These are phyloP conservation scores for Magnaporthales sp. DNA, from an alignment of 2,329 filamentous ascomycete genomes.

Conservation along the genomic window DNA sequence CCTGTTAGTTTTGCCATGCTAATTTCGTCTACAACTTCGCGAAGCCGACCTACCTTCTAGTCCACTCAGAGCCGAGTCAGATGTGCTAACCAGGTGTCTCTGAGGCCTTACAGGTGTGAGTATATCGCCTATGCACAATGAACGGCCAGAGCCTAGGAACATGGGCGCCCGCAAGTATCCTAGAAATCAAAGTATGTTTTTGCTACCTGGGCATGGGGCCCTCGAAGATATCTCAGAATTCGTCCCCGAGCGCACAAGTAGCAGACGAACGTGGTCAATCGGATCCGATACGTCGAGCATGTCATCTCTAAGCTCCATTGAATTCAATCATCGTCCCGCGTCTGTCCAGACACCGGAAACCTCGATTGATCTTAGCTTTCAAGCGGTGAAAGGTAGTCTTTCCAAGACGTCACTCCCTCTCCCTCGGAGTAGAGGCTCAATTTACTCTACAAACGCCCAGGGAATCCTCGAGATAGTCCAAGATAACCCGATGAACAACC, in stretches of 20 bases:
- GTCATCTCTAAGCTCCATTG: conserved; percentile 8
- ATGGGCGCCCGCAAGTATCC: background rate
- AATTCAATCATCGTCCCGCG: conserved; percentile 4
- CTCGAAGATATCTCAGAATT: conserved; percentile 7
- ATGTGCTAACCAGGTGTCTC: background rate
- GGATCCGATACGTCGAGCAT: conserved; percentile 7
- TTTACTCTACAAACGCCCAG: conserved; percentile 8
- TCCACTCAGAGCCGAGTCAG: background rate
- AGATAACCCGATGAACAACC: background rate
- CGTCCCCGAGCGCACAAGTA: conserved; percentile 5
- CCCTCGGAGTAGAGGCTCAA: conserved; percentile 7
- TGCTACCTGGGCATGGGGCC: background rate
- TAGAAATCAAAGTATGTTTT: conserved; percentile 3
- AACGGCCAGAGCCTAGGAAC: conserved; percentile 1
- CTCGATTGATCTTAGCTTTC: conserved; percentile 11
- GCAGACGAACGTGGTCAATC: conserved; percentile 11
- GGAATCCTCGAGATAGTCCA: background rate
- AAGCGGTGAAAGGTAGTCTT: background rate
- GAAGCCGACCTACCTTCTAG: background rate
- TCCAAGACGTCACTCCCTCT: conserved; percentile 1
- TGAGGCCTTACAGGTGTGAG: conserved; percentile 7
- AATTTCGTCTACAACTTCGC: conserved; percentile 7
- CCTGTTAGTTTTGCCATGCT: conserved; percentile 15
- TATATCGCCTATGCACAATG: conserved; percentile 8
- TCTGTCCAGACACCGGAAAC: conserved; percentile 13